Evolutionary conservation across 257 asterid species (phyloP), one percentile per base, ranked within the genome.

Genomic region (Fraxinus quadrangulata): DNA sequence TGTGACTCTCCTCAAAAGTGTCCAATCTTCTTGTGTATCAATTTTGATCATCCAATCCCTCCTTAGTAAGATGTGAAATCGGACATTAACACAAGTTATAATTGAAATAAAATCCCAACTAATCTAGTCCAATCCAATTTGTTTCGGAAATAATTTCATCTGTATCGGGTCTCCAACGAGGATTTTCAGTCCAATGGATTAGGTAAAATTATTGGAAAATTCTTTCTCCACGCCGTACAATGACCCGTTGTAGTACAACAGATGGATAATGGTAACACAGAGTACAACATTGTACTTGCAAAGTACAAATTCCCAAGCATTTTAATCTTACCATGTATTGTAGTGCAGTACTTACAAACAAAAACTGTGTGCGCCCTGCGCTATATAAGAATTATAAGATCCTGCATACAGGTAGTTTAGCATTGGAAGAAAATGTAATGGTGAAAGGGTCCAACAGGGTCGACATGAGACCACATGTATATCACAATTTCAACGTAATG

Each of bases 371-470:
- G 11, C 16, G 0, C 4, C 14, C 28, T 6, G 0, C 13, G 19
- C 30, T 61, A 61, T 61, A 24, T 61, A 61, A 61, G 68, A 61
- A 61, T 61, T 23, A 4, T 61, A 1, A 61, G 30, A 5, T 23
- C 23, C 2, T 21, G 12, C 1, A 61, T 0, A 23, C 1, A 6
- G 31, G 68, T 23, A 23, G 16, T 2, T 5, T 5, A 9, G 68
- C 0, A n/a, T 56, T 9, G 31, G 12, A 16, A 61, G 31, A 24
- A 9, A 61, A 2, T 9, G 5, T 2, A 61, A 61, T 24, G 31
- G 68, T 61, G 68, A 61, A 61, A 61, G 16, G 33, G 34, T 61
- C 68, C 68, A 61, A 61, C 4, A 3, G 68, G 68, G 68, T 61
- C 68, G 68, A 61, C 33, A 23, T 61, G 33, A 61, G 68, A 61